phyloP scores from a whole-genome alignment of 768 basidiomycete species.

The Tephrocybe sp. region DNA sequence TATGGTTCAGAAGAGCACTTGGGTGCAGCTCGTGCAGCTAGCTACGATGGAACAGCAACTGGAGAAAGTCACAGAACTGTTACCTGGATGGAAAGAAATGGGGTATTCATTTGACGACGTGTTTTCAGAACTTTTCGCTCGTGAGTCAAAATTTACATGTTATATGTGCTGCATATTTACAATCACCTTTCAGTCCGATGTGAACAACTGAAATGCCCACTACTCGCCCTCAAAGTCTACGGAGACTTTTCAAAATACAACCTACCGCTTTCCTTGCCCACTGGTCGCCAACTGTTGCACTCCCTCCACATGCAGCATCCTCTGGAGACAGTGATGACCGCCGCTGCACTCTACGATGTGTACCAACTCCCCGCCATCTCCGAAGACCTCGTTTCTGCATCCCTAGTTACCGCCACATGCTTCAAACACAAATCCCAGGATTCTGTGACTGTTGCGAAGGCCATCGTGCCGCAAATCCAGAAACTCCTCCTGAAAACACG shows the following conservation, averaged over 20 bases:
- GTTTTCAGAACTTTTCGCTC: conserved; percentile 51
- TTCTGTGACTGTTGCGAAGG: conserved; percentile 39
- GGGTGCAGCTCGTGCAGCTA: conserved; percentile 52
- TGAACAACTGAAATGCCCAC: conserved; percentile 52
- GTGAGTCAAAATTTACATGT: no score
- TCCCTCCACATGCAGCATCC: conserved; percentile 49
- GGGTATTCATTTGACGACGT: conserved; percentile 36
- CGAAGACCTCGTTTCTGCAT: conserved; percentile 54
- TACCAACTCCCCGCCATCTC: conserved; percentile 56
- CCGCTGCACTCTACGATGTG: conserved; percentile 52
- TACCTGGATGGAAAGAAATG: conserved; percentile 51
- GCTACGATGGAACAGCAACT: conserved; percentile 52
- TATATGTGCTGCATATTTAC: no score
- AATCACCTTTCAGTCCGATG: conserved; percentile 65
- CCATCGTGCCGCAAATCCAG: conserved; percentile 42
- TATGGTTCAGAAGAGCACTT: conserved; percentile 43
- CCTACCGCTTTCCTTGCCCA: conserved; percentile 47
- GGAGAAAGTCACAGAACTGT: conserved; percentile 40
- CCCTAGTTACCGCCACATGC: conserved; percentile 59
- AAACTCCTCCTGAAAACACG: conserved; percentile 20
- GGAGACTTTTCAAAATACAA: conserved; percentile 64
- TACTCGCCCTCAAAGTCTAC: conserved; percentile 60
- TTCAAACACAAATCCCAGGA: conserved; percentile 41
- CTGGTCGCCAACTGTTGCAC: conserved; percentile 58
- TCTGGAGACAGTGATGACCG: conserved; percentile 46